Evolutionary conservation across 495 filamentous ascomycete species (phyloP).

Genomic region (Penicillium crystallinum): DNA sequence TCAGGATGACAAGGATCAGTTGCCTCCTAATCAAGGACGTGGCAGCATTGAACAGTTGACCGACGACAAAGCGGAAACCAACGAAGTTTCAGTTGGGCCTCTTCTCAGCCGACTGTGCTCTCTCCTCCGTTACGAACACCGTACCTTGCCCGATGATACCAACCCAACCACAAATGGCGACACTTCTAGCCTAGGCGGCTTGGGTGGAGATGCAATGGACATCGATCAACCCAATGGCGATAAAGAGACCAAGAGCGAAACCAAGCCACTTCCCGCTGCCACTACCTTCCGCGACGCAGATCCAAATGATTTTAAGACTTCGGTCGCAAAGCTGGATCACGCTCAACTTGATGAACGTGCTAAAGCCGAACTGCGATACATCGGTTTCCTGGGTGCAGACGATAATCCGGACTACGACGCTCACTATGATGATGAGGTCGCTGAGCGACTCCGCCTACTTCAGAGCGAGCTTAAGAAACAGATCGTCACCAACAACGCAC

Average conservation of each 20-base stretch:
- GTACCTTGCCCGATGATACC: conserved; percentile 52
- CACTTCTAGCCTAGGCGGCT: conserved; percentile 31
- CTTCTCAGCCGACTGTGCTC: conserved; percentile 77
- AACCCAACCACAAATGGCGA: conserved; percentile 47
- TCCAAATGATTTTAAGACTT: conserved; percentile 52
- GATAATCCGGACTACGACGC: conserved; percentile 73
- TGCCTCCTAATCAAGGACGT: conserved; percentile 73
- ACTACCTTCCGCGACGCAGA: conserved; percentile 71
- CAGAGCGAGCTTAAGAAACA: conserved; percentile 77
- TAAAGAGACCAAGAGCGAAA: conserved; percentile 39
- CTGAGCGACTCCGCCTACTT: conserved; percentile 77
- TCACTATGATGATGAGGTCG: conserved; percentile 90
- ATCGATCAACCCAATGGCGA: conserved; percentile 39
- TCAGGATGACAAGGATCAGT: conserved; percentile 52
- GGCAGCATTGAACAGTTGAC: conserved; percentile 80
- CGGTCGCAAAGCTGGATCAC: conserved; percentile 68
- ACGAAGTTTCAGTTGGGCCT: conserved; percentile 86
- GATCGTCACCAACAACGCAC: conserved; percentile 79
- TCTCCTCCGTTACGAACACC: conserved; percentile 76
- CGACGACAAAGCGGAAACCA: conserved; percentile 78
- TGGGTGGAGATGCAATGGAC: conserved; percentile 54
- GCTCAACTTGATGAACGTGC: conserved; percentile 80
- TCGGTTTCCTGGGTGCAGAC: conserved; percentile 76
- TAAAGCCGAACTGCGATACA: conserved; percentile 86
- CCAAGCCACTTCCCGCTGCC: conserved; percentile 57